These are phyloP conservation scores for Xylariaceae sp. DNA, from an alignment of 2,329 filamentous ascomycete species.

Conservation along the genomic window DNA sequence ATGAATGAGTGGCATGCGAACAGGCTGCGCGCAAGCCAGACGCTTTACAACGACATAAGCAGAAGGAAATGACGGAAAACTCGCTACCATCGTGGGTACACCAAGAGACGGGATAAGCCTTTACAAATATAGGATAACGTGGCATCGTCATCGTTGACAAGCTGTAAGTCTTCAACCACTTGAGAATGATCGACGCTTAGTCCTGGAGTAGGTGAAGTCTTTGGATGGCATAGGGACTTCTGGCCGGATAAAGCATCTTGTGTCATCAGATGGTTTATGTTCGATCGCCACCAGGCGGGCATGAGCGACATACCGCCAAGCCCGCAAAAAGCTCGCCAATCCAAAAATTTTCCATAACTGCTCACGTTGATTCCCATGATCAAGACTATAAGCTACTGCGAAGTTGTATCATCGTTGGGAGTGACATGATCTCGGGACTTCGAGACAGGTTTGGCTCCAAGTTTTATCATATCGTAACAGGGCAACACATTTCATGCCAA, in stretches of 20 bases:
- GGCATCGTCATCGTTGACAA: background rate
- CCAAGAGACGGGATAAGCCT: constrained; percentile 8
- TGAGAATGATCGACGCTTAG: constrained; percentile 10
- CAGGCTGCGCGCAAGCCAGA: constrained; percentile 1
- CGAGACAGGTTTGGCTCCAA: background rate
- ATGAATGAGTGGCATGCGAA: constrained; percentile 2
- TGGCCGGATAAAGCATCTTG: constrained; percentile 18
- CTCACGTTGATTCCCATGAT: background rate
- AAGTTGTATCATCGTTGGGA: background rate
- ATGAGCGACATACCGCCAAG: background rate
- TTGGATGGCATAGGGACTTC: constrained; percentile 6
- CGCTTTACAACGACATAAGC: background rate
- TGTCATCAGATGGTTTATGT: constrained; percentile 16
- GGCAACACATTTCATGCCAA: background rate
- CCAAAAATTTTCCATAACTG: background rate
- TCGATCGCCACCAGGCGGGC: constrained; percentile 13
- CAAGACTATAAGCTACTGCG: background rate
- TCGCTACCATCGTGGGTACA: constrained; percentile 3
- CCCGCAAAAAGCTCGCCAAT: background rate
- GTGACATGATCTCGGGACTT: background rate
- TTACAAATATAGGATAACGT: constrained; percentile 6
- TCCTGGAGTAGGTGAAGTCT: constrained; percentile 7
- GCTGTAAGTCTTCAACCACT: background rate
- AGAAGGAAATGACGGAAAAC: constrained; percentile 1
- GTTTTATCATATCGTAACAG: background rate